Conservation (phyloP, 2,329 filamentous ascomycete species). For the Verticillium nonalfalfae region DNA sequence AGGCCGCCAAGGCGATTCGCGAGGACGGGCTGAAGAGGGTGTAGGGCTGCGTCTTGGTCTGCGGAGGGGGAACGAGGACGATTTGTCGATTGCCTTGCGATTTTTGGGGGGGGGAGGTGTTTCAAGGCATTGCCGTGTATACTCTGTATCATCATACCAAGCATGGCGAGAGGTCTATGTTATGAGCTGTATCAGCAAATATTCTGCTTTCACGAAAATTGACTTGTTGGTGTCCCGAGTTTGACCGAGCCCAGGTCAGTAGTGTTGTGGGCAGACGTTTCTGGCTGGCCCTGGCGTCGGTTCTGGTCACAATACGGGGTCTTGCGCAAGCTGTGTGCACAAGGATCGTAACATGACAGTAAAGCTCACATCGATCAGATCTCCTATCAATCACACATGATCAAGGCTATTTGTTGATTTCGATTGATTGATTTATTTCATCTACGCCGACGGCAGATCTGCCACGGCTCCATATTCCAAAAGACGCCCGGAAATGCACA, state of each 20-base stretch:
- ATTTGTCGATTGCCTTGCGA: neutral
- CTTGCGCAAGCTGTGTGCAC: too few relatives aligned
- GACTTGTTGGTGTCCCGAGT: neutral
- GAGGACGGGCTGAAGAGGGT: constrained; percentile 42
- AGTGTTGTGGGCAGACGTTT: too few relatives aligned
- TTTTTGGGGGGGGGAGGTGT: neutral
- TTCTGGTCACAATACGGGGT: too few relatives aligned
- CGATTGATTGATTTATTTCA: neutral
- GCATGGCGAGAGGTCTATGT: neutral
- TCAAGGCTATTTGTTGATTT: neutral
- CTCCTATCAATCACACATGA: neutral
- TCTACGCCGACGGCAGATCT: neutral
- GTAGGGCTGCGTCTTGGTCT: constrained; percentile 19
- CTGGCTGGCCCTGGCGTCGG: too few relatives aligned
- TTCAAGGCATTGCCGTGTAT: constrained; percentile 8
- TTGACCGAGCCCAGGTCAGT: too few relatives aligned
- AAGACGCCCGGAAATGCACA: neutral
- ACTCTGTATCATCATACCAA: constrained; percentile 7
- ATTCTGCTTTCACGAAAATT: neutral
- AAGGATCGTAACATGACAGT: too few relatives aligned
- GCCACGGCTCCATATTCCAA: neutral
- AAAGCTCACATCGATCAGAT: neutral
- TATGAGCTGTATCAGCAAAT: neutral
- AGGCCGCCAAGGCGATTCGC: constrained; percentile 42
- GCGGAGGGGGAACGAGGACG: neutral